These are phyloP conservation scores for Bonia amplexicaulis DNA, from an alignment of 176 grass and related monocot species.

Conservation along the genomic window DNA sequence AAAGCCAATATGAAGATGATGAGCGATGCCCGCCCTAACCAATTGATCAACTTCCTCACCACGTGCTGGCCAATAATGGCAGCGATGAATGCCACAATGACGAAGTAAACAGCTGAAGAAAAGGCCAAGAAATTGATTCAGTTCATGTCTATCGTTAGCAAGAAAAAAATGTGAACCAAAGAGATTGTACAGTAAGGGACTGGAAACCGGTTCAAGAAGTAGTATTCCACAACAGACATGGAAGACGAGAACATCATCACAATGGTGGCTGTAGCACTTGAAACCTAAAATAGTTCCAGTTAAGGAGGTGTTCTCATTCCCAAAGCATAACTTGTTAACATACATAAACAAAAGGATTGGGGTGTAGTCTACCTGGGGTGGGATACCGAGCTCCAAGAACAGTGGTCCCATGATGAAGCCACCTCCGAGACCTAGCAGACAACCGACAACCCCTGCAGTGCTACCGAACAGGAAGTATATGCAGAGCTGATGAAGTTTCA, in stretches of 20 bases:
- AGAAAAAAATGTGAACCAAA: neutral
- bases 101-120: constrained; percentile 60
- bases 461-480: constrained; percentile 58
- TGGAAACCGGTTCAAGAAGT: constrained; percentile 61
- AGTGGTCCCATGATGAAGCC: constrained; percentile 93
- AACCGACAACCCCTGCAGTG: constrained; percentile 69
- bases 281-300: constrained; percentile 57
- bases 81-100: constrained; percentile 54
- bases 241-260: no score
- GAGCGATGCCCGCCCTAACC: constrained; percentile 76
- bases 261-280: constrained; percentile 33
- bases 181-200: constrained; percentile 59
- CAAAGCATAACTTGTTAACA: constrained; percentile 1
- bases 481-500: constrained; percentile 56
- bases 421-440: constrained; percentile 84
- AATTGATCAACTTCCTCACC: constrained; percentile 68
- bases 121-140: constrained; percentile 18
- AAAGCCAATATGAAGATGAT: constrained; percentile 92
- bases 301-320: neutral
- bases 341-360: neutral
- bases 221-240: no score
- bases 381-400: constrained; percentile 88
- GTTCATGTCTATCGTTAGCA: neutral
- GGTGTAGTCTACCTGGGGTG: constrained; percentile 60
- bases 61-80: constrained; percentile 67